phyloP scores from a whole-genome alignment of 768 basidiomycete species.

The Hygrocybe coccinea region DNA sequence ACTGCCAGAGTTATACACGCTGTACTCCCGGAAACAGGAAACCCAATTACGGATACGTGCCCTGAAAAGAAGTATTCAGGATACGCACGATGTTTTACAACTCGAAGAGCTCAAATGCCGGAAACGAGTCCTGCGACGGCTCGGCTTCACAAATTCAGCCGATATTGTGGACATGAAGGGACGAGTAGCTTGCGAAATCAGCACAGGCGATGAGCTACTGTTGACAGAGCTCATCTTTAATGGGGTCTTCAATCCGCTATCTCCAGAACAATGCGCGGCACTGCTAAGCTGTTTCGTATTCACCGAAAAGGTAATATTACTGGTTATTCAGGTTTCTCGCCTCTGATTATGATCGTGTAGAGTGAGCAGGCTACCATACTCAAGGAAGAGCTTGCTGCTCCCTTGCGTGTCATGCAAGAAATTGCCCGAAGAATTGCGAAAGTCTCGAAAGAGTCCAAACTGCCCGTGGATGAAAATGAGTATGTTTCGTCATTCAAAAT shows the following conservation, averaged over 20 bases:
- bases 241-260: constrained; percentile 85
- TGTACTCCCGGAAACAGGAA: constrained; percentile 73
- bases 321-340: neutral
- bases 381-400: constrained; percentile 90
- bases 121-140: constrained; percentile 86
- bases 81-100: constrained; percentile 89
- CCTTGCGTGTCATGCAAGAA: constrained; percentile 93
- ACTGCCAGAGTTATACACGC: constrained; percentile 74
- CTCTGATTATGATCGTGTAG: constrained; percentile 33
- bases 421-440: constrained; percentile 94
- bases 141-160: constrained; percentile 82
- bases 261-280: constrained; percentile 89
- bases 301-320: constrained; percentile 72
- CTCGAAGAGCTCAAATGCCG: constrained; percentile 94
- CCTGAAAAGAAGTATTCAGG: constrained; percentile 80
- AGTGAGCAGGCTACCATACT: constrained; percentile 82
- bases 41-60: constrained; percentile 64
- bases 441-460: constrained; percentile 89
- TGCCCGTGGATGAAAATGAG: constrained; percentile 84
- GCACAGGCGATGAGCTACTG: constrained; percentile 91
- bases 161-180: constrained; percentile 99
- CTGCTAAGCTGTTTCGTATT: constrained; percentile 98
- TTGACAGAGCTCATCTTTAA: constrained; percentile 97
- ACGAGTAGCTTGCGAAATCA: constrained; percentile 96
- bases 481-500: constrained; percentile 97